Percentiles rank a stretch among this genome's conserved stretches.
Conservation (phyloP, 139 green algal species). For the Tetraselmis chui region DNA sequence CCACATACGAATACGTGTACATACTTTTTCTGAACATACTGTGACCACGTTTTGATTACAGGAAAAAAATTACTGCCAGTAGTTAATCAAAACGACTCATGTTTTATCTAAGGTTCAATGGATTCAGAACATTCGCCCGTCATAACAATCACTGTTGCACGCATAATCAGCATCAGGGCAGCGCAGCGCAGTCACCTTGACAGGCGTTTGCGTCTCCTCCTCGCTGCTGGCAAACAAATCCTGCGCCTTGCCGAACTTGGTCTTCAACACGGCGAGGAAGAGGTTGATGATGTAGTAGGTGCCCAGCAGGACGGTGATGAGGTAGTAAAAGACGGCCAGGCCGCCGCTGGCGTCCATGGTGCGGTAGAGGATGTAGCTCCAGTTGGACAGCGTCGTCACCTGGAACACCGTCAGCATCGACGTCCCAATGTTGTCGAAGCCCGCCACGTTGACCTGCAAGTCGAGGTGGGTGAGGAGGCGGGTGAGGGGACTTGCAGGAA, state of each 20-base stretch:
- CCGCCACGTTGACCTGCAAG: slow-evolving; percentile 14
- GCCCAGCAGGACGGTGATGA: slow-evolving; percentile 55
- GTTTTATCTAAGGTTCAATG: no score
- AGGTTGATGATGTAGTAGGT: slow-evolving; percentile 74
- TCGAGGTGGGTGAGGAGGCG: no score
- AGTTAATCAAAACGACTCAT: no score
- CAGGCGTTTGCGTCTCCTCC: neutral
- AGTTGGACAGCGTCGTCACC: slow-evolving; percentile 40
- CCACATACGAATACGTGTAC: no score
- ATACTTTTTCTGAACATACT: no score
- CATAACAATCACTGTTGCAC: no score
- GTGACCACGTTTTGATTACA: no score
- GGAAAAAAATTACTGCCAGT: no score
- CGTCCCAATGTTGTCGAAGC: slow-evolving; percentile 58
- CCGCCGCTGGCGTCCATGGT: slow-evolving; percentile 22
- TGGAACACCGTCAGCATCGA: slow-evolving; percentile 62
- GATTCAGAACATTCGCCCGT: no score
- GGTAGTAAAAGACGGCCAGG: slow-evolving; percentile 43
- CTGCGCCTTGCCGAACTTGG: slow-evolving; percentile 70
- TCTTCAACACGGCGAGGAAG: slow-evolving; percentile 77
- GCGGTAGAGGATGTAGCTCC: slow-evolving; percentile 27
- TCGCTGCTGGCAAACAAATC: slow-evolving; percentile 42
- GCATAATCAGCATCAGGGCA: no score
- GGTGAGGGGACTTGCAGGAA: no score
- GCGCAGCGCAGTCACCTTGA: no score